Conservation (phyloP, 2,329 filamentous ascomycete species). For the Neophaeococcomyces mojaviensis region DNA sequence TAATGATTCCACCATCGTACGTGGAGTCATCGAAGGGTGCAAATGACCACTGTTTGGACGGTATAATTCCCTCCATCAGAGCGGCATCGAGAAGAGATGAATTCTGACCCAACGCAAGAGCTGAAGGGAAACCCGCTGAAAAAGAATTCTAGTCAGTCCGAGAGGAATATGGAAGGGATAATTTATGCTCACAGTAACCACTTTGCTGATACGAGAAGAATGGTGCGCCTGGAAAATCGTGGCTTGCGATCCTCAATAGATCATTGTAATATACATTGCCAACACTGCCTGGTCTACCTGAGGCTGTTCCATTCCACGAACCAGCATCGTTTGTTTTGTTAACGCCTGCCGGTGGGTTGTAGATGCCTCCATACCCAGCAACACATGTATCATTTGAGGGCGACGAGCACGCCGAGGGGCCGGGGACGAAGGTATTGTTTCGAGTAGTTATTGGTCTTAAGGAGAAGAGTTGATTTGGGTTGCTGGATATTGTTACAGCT, state of each 20-base stretch:
- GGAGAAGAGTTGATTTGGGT: neutral
- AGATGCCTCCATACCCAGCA: neutral
- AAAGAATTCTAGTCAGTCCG: too few species aligned
- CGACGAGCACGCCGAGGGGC: neutral
- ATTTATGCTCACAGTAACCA: neutral
- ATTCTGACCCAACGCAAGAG: neutral
- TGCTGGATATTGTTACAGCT: neutral
- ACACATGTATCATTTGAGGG: neutral
- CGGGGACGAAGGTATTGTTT: neutral
- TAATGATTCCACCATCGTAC: neutral
- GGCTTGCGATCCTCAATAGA: neutral
- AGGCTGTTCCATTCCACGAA: neutral
- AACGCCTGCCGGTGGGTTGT: neutral
- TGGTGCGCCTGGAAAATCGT: neutral
- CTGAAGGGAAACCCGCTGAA: neutral
- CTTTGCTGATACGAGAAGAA: neutral
- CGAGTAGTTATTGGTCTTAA: neutral
- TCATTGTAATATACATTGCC: neutral
- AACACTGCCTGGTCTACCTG: too few species aligned
- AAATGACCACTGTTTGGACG: neutral
- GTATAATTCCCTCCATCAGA: neutral
- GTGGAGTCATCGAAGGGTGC: neutral
- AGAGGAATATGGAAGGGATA: too few species aligned
- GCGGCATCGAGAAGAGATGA: neutral
- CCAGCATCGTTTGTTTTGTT: neutral